These are phyloP conservation scores for Trichosporon inkin DNA, from an alignment of 1,284 basidiomycete genomes.

Conservation along the genomic window DNA sequence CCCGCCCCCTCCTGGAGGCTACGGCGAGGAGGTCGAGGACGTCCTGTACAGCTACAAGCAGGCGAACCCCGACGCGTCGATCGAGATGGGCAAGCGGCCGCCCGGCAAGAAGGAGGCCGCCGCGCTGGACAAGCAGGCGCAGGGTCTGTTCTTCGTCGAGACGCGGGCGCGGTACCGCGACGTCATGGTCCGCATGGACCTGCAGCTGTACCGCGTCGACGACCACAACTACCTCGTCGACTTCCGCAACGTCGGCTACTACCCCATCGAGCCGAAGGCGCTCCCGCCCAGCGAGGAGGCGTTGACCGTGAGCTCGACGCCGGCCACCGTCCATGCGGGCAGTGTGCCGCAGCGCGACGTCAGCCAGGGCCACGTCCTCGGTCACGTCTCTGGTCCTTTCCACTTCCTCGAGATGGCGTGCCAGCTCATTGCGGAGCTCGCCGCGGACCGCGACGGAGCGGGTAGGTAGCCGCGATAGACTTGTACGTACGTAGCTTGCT, in stretches of 20 bases:
- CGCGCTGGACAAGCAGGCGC: conserved; percentile 54
- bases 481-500: background rate
- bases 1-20: conserved; percentile 35
- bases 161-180: conserved; percentile 83
- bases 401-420: conserved; percentile 95
- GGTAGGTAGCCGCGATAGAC: background rate
- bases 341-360: background rate
- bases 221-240: conserved; percentile 95
- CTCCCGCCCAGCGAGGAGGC: conserved; percentile 48
- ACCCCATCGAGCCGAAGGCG: conserved; percentile 51
- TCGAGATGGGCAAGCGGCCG: conserved; percentile 35
- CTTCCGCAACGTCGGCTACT: conserved; percentile 94
- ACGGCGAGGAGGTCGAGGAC: conserved; percentile 42
- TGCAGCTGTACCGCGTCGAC: conserved; percentile 94
- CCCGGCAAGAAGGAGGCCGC: conserved; percentile 50
- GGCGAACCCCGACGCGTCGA: conserved; percentile 31
- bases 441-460: conserved; percentile 31
- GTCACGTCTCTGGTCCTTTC: conserved; percentile 74
- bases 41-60: conserved; percentile 53
- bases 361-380: conserved; percentile 31
- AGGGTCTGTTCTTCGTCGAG: conserved; percentile 85
- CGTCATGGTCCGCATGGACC: conserved; percentile 92
- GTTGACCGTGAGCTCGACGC: conserved; percentile 25
- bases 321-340: background rate
- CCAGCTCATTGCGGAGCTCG: conserved; percentile 55